Evolutionary conservation across 2,329 filamentous ascomycete species (phyloP).

Genomic region (Pseudocercospora crystallina): DNA sequence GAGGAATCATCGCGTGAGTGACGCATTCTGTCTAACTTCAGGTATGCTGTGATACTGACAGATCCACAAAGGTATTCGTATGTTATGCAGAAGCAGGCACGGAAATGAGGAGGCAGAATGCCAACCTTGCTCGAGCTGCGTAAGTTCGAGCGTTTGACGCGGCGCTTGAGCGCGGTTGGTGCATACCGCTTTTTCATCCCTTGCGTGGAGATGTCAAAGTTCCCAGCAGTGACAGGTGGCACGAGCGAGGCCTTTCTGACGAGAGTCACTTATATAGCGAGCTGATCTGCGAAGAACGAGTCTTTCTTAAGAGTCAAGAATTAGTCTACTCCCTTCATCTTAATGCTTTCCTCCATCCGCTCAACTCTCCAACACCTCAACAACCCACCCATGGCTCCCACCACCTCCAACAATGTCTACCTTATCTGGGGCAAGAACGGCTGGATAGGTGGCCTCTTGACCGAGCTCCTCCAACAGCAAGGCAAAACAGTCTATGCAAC

Average conservation of each 20-base stretch:
- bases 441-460: conserved; percentile 64
- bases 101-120: conserved; percentile 10
- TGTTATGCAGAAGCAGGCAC: conserved; percentile 18
- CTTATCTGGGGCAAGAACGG: conserved; percentile 66
- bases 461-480: conserved; percentile 57
- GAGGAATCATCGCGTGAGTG: conserved; percentile 34
- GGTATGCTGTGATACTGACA: conserved; percentile 5
- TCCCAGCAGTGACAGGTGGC: too few relatives aligned
- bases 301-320: not conserved
- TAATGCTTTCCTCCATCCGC: conserved; percentile 6
- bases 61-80: conserved; percentile 17
- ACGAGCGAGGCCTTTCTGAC: too few relatives aligned
- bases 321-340: not conserved
- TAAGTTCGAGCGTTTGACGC: not conserved
- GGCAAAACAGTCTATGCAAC: conserved; percentile 63
- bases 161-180: not conserved
- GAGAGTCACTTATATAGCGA: too few relatives aligned
- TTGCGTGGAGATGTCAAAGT: not conserved
- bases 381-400: not conserved
- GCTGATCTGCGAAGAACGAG: too few relatives aligned
- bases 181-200: conserved; percentile 7
- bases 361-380: conserved; percentile 6
- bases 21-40: not conserved
- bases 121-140: conserved; percentile 8
- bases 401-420: conserved; percentile 44